These are phyloP conservation scores for Saccharum officinarum DNA, from an alignment of 176 grass and related monocot species.

Conservation along the genomic window DNA sequence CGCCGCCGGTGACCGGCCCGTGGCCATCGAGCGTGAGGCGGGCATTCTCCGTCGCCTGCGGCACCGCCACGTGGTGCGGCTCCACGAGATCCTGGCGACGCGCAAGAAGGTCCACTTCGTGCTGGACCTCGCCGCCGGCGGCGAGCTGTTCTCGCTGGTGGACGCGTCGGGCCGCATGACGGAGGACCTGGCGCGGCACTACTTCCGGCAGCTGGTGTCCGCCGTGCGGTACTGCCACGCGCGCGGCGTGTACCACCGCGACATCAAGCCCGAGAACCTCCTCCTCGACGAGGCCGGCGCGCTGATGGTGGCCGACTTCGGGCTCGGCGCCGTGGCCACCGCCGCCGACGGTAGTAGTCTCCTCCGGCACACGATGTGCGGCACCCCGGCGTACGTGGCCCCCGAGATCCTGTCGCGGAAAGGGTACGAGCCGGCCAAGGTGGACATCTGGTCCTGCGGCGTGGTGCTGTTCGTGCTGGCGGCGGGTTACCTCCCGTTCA, in stretches of 20 bases:
- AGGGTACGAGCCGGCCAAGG: conserved; percentile 71
- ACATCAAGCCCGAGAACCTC: conserved; percentile 94
- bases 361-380: conserved; percentile 69
- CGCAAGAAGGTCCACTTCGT: conserved; percentile 74
- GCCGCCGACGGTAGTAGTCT: not conserved
- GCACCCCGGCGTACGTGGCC: conserved; percentile 82
- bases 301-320: conserved; percentile 74
- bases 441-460: conserved; percentile 90
- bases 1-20: not conserved
- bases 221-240: conserved; percentile 77
- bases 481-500: conserved; percentile 96
- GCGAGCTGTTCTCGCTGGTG: conserved; percentile 62
- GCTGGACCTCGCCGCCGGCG: conserved; percentile 74
- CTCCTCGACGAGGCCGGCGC: conserved; percentile 62
- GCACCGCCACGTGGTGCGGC: conserved; percentile 68
- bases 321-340: conserved; percentile 42
- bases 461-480: conserved; percentile 83
- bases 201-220: conserved; percentile 77
- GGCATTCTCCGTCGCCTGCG: conserved; percentile 56
- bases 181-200: conserved; percentile 55
- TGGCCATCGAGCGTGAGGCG: conserved; percentile 64
- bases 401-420: conserved; percentile 72
- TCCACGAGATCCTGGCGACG: conserved; percentile 71
- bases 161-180: conserved; percentile 57
- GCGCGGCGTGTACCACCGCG: conserved; percentile 85